Evolutionary conservation across 495 filamentous ascomycete genomes (phyloP), one percentile per base, ranked within the genome.

Genomic region (Aspergillus saccharolyticus): DNA sequence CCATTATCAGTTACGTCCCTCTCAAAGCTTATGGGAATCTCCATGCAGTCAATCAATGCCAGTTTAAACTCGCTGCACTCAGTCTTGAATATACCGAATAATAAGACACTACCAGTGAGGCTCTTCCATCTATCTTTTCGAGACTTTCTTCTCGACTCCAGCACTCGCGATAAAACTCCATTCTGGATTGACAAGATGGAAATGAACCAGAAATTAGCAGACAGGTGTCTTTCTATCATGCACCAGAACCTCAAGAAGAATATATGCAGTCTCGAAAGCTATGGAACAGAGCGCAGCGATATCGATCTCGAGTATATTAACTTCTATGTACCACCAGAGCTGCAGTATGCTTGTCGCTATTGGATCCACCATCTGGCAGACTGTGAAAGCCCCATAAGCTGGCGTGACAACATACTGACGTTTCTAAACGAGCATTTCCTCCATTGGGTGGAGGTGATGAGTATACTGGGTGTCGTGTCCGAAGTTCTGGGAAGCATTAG

Each of bases 341-440:
- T 74, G n/a, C 64, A 67, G 58, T 76, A 81, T 54, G 61, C 72
- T 22, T 81, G 76, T 65, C 66, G 63, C 14, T 77, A 77, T 56
- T 83, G 73, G 61, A 24, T 33, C 45, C 43, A 73, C 52, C 77
- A 85, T 67, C 25, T 79, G 28, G 44, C 69, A 56, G 55, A 73
- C 51, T 70, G 68, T 49, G 56, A 66, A 30, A 6, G 52, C 42
- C 20, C 22, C 12, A 30, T 73, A 44, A 47, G 22, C 60, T n/a
- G n/a, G n/a, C n/a, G n/a, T n/a, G n/a, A n/a, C n/a, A n/a, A n/a
- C n/a, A 74, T 44, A 50, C 57, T 42, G 62, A 61, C n/a, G 59
- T 71, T 81, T 44, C 63, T 81, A n/a, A 25, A 64, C 46, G 49
- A 65, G 46, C 71, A 81, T 62, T 70, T 83, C 25, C 73, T 83